These are phyloP conservation scores for Vigna unguiculata DNA, from an alignment of 306 rosid genomes.

Conservation along the genomic window DNA sequence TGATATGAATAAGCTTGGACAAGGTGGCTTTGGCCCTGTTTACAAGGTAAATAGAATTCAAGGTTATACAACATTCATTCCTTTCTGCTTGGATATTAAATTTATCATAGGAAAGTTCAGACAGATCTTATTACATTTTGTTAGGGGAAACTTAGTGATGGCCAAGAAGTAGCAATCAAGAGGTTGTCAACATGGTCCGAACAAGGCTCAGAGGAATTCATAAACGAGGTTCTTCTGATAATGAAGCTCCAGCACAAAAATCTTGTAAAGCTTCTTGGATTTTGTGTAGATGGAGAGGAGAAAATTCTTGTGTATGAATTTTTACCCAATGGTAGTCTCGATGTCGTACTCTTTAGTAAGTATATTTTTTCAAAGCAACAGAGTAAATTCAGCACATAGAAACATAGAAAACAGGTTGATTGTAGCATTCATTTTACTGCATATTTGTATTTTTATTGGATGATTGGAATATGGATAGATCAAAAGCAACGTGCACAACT, in stretches of 20 bases:
- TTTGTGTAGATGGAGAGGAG: constrained; percentile 65
- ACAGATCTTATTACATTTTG: background rate
- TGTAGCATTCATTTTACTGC: constrained; percentile 1
- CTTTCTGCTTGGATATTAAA: background rate
- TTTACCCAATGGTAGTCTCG: constrained; percentile 71
- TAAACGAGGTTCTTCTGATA: constrained; percentile 63
- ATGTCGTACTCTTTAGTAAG: constrained; percentile 58
- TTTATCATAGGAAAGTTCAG: constrained; percentile 4
- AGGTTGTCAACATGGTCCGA: constrained; percentile 66
- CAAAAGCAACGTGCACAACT: constrained; percentile 43
- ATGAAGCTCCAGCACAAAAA: constrained; percentile 78
- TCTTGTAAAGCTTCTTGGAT: constrained; percentile 77
- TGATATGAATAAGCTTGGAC: constrained; percentile 66
- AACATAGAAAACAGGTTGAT: constrained; percentile 9
- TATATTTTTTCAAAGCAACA: background rate
- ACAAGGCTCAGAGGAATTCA: constrained; percentile 74
- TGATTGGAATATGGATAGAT: constrained; percentile 40
- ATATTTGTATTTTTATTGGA: background rate
- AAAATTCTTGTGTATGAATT: constrained; percentile 71
- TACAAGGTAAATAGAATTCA: constrained; percentile 58
- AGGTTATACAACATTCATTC: background rate
- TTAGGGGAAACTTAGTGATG: constrained; percentile 56
- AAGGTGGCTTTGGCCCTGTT: constrained; percentile 87
- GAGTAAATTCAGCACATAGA: background rate
- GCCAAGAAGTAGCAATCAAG: constrained; percentile 72